These are phyloP conservation scores for Trichomonascaceae sp. DNA, from an alignment of 1,139 yeast species.

Conservation along the genomic window DNA sequence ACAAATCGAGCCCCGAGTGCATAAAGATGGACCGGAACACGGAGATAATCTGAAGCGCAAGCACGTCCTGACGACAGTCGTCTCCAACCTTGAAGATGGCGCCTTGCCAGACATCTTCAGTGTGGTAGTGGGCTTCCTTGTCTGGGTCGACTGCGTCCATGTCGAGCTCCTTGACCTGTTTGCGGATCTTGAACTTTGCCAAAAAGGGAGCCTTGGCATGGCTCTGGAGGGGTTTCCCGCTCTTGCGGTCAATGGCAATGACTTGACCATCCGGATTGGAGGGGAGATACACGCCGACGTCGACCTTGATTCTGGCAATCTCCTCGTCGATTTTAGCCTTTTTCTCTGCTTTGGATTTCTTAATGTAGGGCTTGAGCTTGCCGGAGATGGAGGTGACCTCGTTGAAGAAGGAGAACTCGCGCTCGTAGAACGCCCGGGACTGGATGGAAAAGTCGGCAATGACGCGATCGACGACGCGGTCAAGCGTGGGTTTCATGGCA, in stretches of 20 bases:
- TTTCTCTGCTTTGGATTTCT: slow-evolving; percentile 90
- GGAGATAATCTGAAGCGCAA: slow-evolving; percentile 84
- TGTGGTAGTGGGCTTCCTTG: slow-evolving; percentile 9
- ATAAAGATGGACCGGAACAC: slow-evolving; percentile 88
- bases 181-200: slow-evolving; percentile 84
- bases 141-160: slow-evolving; percentile 3
- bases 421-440: slow-evolving; percentile 58
- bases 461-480: slow-evolving; percentile 59
- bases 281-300: slow-evolving; percentile 84
- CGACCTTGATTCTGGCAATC: slow-evolving; percentile 66
- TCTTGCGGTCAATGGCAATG: slow-evolving; percentile 77
- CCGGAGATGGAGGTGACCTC: slow-evolving; percentile 93
- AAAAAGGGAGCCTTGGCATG: slow-evolving; percentile 98
- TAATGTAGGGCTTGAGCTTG: slow-evolving; percentile 83
- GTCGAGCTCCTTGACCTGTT: slow-evolving; percentile 26
- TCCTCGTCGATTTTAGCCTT: slow-evolving; percentile 94
- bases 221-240: slow-evolving; percentile 94
- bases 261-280: slow-evolving; percentile 95
- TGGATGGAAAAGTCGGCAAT: slow-evolving; percentile 42
- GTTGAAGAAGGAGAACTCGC: slow-evolving; percentile 79
- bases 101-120: slow-evolving; percentile 53
- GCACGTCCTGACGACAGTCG: slow-evolving; percentile 95
- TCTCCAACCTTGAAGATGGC: slow-evolving; percentile 99
- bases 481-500: slow-evolving; percentile 69
- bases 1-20: slow-evolving; percentile 75